These are phyloP conservation scores for Trichomonas gallinae DNA, from an alignment of 208 protist genomes.

Conservation along the genomic window DNA sequence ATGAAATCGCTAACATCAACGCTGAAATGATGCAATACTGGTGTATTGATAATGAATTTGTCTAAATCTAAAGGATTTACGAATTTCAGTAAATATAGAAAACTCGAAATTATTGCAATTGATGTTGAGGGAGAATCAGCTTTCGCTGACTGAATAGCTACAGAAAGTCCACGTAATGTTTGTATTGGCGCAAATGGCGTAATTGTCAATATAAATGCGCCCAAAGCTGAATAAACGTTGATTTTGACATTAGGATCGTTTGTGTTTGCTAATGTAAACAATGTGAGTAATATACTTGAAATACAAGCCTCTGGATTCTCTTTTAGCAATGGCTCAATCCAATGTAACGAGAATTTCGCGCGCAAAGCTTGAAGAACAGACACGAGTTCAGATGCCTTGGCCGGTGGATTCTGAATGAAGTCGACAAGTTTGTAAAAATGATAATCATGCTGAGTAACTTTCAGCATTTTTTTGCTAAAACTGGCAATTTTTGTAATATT, in stretches of 20 bases:
- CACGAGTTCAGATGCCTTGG: neutral
- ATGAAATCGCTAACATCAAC: conserved; percentile 18
- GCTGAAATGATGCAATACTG: neutral
- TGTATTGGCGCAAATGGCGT: neutral
- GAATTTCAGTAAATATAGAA: neutral
- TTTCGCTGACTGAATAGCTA: neutral
- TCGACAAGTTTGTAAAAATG: neutral
- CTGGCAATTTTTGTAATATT: neutral
- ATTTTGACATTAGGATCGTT: neutral
- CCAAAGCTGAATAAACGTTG: neutral
- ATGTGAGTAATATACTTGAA: neutral
- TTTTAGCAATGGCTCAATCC: neutral
- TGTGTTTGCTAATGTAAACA: neutral
- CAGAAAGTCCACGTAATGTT: neutral
- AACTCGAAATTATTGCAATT: neutral
- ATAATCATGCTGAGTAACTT: neutral
- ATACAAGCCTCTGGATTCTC: neutral
- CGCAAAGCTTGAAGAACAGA: neutral
- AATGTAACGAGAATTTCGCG: neutral
- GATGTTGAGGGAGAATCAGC: neutral
- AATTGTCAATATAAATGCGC: neutral
- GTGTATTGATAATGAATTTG: neutral
- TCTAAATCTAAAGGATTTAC: neutral
- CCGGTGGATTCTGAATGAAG: neutral
- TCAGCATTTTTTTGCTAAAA: neutral